Conservation (phyloP, 2,329 filamentous ascomycete genomes). For the Scedosporium aurantiacum region DNA sequence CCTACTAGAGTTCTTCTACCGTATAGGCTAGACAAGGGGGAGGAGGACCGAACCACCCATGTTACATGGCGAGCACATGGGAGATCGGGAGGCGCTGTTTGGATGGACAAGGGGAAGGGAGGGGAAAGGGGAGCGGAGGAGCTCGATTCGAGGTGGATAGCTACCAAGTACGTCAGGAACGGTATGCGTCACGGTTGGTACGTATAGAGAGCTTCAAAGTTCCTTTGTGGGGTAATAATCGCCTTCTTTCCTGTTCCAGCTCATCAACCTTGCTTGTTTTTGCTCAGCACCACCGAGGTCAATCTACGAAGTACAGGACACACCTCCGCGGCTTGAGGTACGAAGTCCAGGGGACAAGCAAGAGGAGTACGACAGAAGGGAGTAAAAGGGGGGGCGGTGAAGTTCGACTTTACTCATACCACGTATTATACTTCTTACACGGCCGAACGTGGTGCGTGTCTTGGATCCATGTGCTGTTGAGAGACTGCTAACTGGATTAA, state of each 20-base stretch:
- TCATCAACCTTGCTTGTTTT: neutral
- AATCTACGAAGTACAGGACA: neutral
- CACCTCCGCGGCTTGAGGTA: too few relatives aligned
- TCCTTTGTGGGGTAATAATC: neutral
- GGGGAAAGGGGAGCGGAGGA: neutral
- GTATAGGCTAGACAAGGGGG: neutral
- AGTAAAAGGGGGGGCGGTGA: neutral
- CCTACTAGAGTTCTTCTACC: neutral
- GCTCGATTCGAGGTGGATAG: neutral
- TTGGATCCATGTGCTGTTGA: neutral
- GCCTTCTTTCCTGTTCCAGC: neutral
- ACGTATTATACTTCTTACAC: neutral
- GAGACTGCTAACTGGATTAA: neutral
- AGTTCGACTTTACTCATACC: neutral
- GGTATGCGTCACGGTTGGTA: neutral
- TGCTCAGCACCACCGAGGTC: neutral
- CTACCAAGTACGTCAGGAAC: neutral
- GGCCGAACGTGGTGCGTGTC: neutral
- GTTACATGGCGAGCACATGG: neutral
- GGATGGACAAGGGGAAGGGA: neutral
- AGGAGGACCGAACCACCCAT: neutral
- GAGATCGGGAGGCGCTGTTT: neutral
- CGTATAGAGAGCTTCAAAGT: neutral
- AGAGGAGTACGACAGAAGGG: neutral
- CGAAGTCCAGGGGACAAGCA: neutral